phyloP scores from a whole-genome alignment of 2,329 filamentous ascomycete species.

The Thielaviopsis musarum region DNA sequence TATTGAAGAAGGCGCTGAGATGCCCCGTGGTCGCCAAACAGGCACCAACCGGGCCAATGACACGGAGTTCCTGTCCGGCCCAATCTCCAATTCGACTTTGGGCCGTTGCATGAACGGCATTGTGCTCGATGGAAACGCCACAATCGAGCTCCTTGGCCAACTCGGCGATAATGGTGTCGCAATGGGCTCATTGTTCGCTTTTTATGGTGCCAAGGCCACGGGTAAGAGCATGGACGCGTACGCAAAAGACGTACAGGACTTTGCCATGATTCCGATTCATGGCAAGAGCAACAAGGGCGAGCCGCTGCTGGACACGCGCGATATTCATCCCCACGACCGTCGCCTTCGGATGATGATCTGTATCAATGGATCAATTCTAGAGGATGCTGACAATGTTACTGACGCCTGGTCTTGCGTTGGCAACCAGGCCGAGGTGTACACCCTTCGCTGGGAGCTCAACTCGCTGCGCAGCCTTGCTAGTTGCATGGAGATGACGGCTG shows the following conservation, averaged over 20 bases:
- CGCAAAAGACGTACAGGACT: constrained; percentile 71
- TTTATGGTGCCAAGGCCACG: constrained; percentile 73
- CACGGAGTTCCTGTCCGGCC: constrained; percentile 53
- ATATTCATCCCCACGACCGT: constrained; percentile 39
- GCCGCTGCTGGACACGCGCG: constrained; percentile 31
- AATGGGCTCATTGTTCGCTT: constrained; percentile 75
- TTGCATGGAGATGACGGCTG: constrained; percentile 60
- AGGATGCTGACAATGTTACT: constrained; percentile 48
- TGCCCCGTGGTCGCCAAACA: constrained; percentile 16
- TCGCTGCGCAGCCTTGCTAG: constrained; percentile 61
- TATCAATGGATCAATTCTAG: constrained; percentile 64
- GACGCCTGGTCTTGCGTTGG: constrained; percentile 66
- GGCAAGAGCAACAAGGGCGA: constrained; percentile 22
- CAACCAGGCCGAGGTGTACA: constrained; percentile 59
- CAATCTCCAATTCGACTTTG: constrained; percentile 61
- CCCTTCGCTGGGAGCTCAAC: constrained; percentile 67
- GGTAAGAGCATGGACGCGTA: constrained; percentile 81
- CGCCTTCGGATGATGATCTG: constrained; percentile 69
- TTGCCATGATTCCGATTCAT: constrained; percentile 64
- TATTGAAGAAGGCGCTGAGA: constrained; percentile 16
- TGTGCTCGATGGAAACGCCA: constrained; percentile 55
- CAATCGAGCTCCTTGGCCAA: constrained; percentile 62
- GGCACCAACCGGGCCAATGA: constrained; percentile 10
- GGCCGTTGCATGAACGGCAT: constrained; percentile 63
- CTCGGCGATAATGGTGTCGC: constrained; percentile 65